Evolutionary conservation across 179 eudicot species (phyloP).

Genomic region (Silene noctiflora): DNA sequence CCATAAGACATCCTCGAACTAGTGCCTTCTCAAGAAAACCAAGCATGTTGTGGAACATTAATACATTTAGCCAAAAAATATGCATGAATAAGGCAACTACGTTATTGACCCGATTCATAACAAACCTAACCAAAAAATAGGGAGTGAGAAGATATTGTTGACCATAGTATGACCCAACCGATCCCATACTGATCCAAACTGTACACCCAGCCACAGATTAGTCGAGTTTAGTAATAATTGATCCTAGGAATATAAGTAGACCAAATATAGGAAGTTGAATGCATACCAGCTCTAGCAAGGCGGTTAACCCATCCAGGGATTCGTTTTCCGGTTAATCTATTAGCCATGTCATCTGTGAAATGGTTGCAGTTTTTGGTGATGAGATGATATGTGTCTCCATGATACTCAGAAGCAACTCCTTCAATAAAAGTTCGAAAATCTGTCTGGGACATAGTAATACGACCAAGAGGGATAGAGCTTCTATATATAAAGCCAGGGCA

Average conservation of each 20-base stretch:
- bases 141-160: no score
- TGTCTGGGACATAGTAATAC: constrained; percentile 54
- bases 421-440: constrained; percentile 79
- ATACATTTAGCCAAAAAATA: no score
- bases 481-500: constrained; percentile 94
- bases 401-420: constrained; percentile 74
- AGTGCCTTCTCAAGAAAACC: not conserved
- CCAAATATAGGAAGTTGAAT: constrained; percentile 9
- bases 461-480: constrained; percentile 68
- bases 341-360: constrained; percentile 66
- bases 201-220: not conserved
- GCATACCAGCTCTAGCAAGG: constrained; percentile 62
- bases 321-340: constrained; percentile 48
- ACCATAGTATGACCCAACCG: not conserved
- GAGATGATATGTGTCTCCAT: constrained; percentile 92
- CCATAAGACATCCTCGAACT: not conserved
- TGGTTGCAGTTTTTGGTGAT: constrained; percentile 78
- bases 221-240: not conserved
- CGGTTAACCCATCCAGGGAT: constrained; percentile 88
- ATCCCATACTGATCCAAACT: not conserved
- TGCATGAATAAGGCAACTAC: no score
- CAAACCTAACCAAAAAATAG: no score
- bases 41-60: not conserved
- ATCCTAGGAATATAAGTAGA: not conserved
- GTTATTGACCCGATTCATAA: no score